phyloP scores from a whole-genome alignment of 1,284 basidiomycete genomes.

The Heliocybe sulcata region DNA sequence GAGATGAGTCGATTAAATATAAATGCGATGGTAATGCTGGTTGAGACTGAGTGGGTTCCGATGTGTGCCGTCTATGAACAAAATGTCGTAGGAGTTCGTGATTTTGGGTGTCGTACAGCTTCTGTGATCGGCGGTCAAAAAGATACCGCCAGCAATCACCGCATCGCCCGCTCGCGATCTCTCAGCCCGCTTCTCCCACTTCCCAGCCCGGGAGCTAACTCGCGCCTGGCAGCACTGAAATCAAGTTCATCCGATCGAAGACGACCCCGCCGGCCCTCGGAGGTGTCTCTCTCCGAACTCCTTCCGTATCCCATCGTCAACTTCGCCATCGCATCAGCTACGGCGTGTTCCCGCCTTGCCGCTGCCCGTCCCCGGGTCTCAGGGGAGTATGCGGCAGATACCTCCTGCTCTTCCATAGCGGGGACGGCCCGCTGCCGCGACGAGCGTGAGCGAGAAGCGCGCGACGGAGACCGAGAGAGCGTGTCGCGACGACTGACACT shows the following conservation, averaged over 20 bases:
- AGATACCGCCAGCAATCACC: neutral
- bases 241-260: neutral
- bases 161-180: neutral
- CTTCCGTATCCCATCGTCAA: neutral
- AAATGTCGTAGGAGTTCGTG: neutral
- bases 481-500: neutral
- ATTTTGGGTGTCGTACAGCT: neutral
- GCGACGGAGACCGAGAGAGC: neutral
- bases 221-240: neutral
- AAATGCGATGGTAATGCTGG: neutral
- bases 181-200: conserved; percentile 1
- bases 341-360: neutral
- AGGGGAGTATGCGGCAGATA: neutral
- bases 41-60: neutral
- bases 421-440: neutral
- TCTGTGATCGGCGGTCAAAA: neutral
- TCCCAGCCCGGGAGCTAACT: neutral
- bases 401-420: neutral
- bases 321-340: neutral
- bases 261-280: neutral
- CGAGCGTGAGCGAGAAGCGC: neutral
- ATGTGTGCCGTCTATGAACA: neutral
- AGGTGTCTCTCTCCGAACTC: neutral
- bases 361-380: neutral
- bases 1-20: neutral